Evolutionary conservation across 768 basidiomycete species (phyloP).

Genomic region (Phallus indusiatus): DNA sequence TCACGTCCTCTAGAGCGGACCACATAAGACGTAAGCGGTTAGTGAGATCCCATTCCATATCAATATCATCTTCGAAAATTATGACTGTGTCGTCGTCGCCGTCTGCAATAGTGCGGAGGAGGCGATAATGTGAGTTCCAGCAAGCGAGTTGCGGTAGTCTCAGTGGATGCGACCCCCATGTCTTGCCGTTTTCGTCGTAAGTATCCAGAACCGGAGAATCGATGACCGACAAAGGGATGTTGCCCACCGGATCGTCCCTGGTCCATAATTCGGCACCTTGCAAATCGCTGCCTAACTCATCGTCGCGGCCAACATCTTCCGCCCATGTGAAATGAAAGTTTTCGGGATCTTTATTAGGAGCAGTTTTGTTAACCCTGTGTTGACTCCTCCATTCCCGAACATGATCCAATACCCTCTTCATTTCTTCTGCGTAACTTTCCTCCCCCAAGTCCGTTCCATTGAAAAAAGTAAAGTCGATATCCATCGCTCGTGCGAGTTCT

Average conservation of each 20-base stretch:
- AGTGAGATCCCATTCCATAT: slow-evolving; percentile 9
- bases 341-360: background rate
- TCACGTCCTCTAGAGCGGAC: background rate
- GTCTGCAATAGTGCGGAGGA: slow-evolving; percentile 3
- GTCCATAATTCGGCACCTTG: slow-evolving; percentile 4
- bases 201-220: background rate
- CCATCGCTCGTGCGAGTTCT: background rate
- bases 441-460: slow-evolving; percentile 1
- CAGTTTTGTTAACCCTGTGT: background rate
- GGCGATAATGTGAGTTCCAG: slow-evolving; percentile 7
- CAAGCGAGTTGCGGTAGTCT: slow-evolving; percentile 2
- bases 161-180: background rate
- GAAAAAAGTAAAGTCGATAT: slow-evolving; percentile 3
- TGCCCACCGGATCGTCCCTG: background rate
- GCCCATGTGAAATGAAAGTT: slow-evolving; percentile 3
- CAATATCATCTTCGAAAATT: slow-evolving; percentile 7
- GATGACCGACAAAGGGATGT: background rate
- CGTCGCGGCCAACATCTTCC: background rate
- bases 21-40: background rate
- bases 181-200: background rate
- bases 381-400: slow-evolving; percentile 1
- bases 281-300: background rate
- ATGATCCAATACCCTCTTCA: background rate
- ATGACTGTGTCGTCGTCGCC: slow-evolving; percentile 2
- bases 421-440: background rate